Conservation (phyloP, 106 monocot genomes). For the Hemerocallis citrina region DNA sequence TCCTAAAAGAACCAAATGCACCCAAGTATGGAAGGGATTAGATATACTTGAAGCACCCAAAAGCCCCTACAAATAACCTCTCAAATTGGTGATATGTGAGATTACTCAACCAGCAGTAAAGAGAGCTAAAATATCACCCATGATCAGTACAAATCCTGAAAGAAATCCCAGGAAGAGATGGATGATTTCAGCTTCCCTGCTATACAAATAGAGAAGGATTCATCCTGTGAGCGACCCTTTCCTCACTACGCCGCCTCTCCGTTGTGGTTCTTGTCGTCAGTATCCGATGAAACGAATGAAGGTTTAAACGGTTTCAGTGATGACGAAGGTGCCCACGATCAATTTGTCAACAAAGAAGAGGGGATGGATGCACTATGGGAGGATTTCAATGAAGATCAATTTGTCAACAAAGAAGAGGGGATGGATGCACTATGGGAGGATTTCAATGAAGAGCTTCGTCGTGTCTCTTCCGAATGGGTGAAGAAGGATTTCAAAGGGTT, state of each 20-base stretch:
- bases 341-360: too few species aligned
- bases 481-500: neutral
- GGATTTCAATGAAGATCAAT: constrained; percentile 48
- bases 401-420: constrained; percentile 19
- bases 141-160: neutral
- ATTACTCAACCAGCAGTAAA: neutral
- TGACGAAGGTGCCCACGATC: neutral
- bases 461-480: neutral
- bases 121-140: neutral
- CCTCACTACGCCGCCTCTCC: constrained; percentile 32
- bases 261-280: constrained; percentile 23
- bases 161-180: neutral
- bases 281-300: neutral
- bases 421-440: constrained; percentile 68
- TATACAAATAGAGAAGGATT: constrained; percentile 13
- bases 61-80: neutral
- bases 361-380: constrained; percentile 54
- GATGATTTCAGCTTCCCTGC: constrained; percentile 49
- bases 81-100: neutral
- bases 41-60: neutral
- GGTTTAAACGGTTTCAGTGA: neutral
- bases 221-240: constrained; percentile 18
- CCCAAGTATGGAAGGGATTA: neutral
- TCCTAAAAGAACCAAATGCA: too few species aligned
- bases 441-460: constrained; percentile 44